A percentile compares a stretch with the other conserved stretches of the same genome.
phyloP scores from a whole-genome alignment of 208 protist species.

The Leishmania braziliensis region DNA sequence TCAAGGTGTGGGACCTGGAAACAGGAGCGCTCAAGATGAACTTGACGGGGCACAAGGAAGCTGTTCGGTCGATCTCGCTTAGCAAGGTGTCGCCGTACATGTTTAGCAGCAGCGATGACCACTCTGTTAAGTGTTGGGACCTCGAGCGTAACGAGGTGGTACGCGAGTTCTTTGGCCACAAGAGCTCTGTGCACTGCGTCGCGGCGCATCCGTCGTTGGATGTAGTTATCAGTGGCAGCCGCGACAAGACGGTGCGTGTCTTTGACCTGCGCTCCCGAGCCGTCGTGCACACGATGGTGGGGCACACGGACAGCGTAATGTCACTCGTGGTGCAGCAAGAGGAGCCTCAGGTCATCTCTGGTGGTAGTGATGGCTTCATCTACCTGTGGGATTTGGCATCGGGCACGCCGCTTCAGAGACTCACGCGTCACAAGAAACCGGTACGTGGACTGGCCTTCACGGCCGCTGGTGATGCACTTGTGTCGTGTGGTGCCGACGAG shows the following conservation, averaged over 20 bases:
- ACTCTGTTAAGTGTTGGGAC: slow-evolving; percentile 99
- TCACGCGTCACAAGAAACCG: slow-evolving; percentile 99
- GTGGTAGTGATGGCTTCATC: slow-evolving; percentile 93
- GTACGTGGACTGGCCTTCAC: slow-evolving; percentile 94
- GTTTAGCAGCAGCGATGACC: slow-evolving; percentile 99
- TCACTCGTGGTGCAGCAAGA: slow-evolving; percentile 86
- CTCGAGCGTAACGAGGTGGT: slow-evolving; percentile 96
- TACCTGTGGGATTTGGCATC: slow-evolving; percentile 93
- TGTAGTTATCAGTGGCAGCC: slow-evolving; percentile 97
- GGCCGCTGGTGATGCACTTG: slow-evolving; percentile 92
- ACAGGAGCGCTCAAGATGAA: slow-evolving; percentile 97
- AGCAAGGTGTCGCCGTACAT: slow-evolving; percentile 97
- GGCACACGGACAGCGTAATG: slow-evolving; percentile 95
- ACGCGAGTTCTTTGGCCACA: slow-evolving; percentile 98
- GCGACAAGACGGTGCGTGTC: slow-evolving; percentile 95
- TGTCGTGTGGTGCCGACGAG: slow-evolving; percentile 95
- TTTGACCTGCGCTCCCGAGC: slow-evolving; percentile 91
- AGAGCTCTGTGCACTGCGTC: slow-evolving; percentile 93
- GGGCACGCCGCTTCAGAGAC: slow-evolving; percentile 54
- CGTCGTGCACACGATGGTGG: slow-evolving; percentile 87
- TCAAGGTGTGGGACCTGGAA: slow-evolving; percentile 99
- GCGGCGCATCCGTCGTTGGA: slow-evolving; percentile 97
- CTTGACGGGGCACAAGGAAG: slow-evolving; percentile 98
- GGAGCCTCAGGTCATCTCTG: slow-evolving; percentile 94
- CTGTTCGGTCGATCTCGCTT: slow-evolving; percentile 87